phyloP scores from a whole-genome alignment of 192 early-diverging fungal species.

The Linnemannia schmuckeri region DNA sequence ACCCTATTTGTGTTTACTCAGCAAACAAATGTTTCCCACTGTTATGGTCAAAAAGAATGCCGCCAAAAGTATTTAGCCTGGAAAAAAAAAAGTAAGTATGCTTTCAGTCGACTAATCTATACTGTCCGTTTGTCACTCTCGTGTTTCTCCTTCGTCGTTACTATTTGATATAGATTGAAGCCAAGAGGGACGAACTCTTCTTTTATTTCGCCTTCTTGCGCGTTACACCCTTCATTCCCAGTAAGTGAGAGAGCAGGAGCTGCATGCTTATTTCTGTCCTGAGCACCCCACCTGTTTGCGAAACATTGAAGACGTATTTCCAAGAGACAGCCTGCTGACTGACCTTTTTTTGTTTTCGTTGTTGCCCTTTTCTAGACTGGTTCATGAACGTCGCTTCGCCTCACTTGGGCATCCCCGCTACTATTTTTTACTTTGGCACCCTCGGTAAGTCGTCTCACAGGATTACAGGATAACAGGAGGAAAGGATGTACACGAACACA shows the following conservation, averaged over 20 bases:
- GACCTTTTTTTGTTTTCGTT: conserved; percentile 16
- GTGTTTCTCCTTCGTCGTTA: not conserved
- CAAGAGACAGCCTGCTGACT: not conserved
- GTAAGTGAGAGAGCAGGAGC: conserved; percentile 20
- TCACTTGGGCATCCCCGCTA: conserved; percentile 49
- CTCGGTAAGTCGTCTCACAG: conserved; percentile 22
- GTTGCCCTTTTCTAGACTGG: conserved; percentile 44
- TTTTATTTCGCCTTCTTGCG: conserved; percentile 56
- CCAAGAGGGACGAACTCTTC: conserved; percentile 49
- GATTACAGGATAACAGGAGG: not conserved
- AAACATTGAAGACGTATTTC: conserved; percentile 8
- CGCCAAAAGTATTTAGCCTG: not conserved
- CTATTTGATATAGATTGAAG: conserved; percentile 22
- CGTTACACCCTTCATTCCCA: conserved; percentile 50
- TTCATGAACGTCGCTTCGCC: conserved; percentile 61
- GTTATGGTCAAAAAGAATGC: not conserved
- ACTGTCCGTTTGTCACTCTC: not conserved
- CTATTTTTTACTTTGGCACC: conserved; percentile 55
- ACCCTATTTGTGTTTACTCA: not conserved
- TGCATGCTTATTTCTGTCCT: not conserved
- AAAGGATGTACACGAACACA: not conserved
- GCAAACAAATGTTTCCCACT: not conserved
- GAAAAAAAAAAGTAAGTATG: not conserved
- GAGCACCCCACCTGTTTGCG: not conserved
- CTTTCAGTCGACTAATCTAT: not conserved